A percentile compares a stretch with the other conserved stretches of the same genome.
Evolutionary conservation across 2,329 filamentous ascomycete species (phyloP).

Genomic region (Claviceps pusilla): DNA sequence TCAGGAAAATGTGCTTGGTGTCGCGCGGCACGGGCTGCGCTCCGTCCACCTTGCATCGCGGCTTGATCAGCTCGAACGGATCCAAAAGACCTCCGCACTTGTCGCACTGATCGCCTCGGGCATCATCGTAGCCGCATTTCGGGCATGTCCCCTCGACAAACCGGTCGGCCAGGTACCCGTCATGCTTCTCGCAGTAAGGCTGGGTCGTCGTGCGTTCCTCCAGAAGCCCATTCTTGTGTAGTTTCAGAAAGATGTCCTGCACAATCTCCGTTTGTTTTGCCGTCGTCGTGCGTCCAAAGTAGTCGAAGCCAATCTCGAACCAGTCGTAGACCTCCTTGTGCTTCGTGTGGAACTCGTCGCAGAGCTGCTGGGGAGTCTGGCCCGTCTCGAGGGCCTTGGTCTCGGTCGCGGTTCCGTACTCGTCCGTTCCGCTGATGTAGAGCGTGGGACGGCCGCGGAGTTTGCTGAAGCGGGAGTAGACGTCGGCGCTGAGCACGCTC

Average conservation of each 20-base stretch:
- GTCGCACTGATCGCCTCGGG: slow-evolving; percentile 60
- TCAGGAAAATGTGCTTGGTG: slow-evolving; percentile 86
- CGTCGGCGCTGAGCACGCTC: slow-evolving; percentile 76
- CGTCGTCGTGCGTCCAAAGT: slow-evolving; percentile 87
- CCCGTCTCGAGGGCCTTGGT: slow-evolving; percentile 87
- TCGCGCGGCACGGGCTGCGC: slow-evolving; percentile 62
- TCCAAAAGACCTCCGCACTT: slow-evolving; percentile 59
- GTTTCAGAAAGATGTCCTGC: slow-evolving; percentile 74
- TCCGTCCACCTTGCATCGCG: slow-evolving; percentile 81
- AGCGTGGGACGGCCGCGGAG: slow-evolving; percentile 65
- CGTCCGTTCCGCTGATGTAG: slow-evolving; percentile 70
- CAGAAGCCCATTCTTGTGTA: slow-evolving; percentile 79
- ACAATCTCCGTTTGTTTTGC: slow-evolving; percentile 81
- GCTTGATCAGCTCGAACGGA: slow-evolving; percentile 63
- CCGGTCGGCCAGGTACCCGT: slow-evolving; percentile 68
- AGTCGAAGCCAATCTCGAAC: slow-evolving; percentile 91
- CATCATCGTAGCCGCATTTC: slow-evolving; percentile 56
- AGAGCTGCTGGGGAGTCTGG: slow-evolving; percentile 67
- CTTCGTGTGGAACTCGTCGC: slow-evolving; percentile 81
- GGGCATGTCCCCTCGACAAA: slow-evolving; percentile 71
- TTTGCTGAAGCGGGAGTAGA: slow-evolving; percentile 70
- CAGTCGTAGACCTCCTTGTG: slow-evolving; percentile 88
- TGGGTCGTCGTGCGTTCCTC: slow-evolving; percentile 79
- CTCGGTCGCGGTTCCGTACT: slow-evolving; percentile 92
- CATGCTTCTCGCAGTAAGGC: slow-evolving; percentile 72